A percentile compares a stretch with the other conserved stretches of the same genome.
These are phyloP conservation scores for Tetramitus jugosus DNA, from an alignment of 208 protist genomes.

Conservation along the genomic window DNA sequence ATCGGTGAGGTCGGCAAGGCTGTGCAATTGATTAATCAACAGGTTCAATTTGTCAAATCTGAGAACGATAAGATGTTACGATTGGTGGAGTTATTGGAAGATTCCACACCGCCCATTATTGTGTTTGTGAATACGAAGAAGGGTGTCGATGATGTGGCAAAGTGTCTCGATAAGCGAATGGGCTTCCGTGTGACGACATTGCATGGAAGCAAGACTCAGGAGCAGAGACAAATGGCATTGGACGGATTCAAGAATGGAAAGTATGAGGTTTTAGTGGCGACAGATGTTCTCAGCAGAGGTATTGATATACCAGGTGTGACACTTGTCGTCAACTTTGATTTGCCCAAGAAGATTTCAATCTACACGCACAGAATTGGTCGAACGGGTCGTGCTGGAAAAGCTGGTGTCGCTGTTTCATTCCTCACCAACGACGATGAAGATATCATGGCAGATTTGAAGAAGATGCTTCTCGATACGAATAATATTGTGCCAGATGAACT, in stretches of 20 bases:
- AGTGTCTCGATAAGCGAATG: constrained; percentile 27
- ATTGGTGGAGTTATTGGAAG: constrained; percentile 44
- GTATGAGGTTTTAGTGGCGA: constrained; percentile 64
- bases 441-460: constrained; percentile 57
- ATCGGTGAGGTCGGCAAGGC: constrained; percentile 48
- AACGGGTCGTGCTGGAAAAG: constrained; percentile 57
- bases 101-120: constrained; percentile 57
- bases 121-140: constrained; percentile 70
- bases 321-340: constrained; percentile 76
- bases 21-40: constrained; percentile 40
- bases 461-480: constrained; percentile 34
- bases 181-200: constrained; percentile 37
- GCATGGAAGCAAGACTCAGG: constrained; percentile 55
- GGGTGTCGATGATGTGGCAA: constrained; percentile 21
- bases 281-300: constrained; percentile 63
- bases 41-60: constrained; percentile 26
- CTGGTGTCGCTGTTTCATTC: constrained; percentile 51
- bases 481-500: constrained; percentile 29
- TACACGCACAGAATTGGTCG: constrained; percentile 62
- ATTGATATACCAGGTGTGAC: constrained; percentile 70
- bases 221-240: constrained; percentile 52
- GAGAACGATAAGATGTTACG: constrained; percentile 51
- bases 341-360: constrained; percentile 36
- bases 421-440: constrained; percentile 52
- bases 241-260: constrained; percentile 54